Evolutionary conservation across 352 stramenopile species (phyloP), one percentile per base, ranked within the genome.

Genomic region (Thalassiosira ordinaria): DNA sequence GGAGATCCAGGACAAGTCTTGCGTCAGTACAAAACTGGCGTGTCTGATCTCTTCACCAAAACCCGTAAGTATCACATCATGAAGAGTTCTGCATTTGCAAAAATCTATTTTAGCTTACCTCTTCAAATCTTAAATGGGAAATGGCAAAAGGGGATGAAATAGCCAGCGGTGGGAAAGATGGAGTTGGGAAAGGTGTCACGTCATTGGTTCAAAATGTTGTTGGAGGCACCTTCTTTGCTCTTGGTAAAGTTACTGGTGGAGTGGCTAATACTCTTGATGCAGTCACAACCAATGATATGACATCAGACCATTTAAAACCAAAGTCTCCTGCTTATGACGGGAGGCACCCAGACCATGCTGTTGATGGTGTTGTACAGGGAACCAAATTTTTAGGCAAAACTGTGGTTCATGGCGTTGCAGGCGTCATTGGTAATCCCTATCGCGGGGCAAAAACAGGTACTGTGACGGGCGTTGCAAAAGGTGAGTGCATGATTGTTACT

Each of bases 101-200:
- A n/a, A n/a, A n/a, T n/a, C n/a, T n/a, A n/a, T n/a, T n/a, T n/a
- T n/a, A n/a, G n/a, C n/a, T n/a, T n/a, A n/a, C n/a, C n/a, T n/a
- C n/a, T n/a, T n/a, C n/a, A n/a, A n/a, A n/a, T n/a, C n/a, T n/a
- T n/a, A n/a, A n/a, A n/a, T n/a, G n/a, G n/a, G n/a, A n/a, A n/a
- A n/a, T n/a, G n/a, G n/a, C n/a, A n/a, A n/a, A n/a, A 80, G 75
- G 64, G n/a, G 55, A 82, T 62, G 78, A 89, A 72, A 47, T 89
- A 33, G 20, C 51, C 46, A 35, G 74, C 31, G 74, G 74, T 49
- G 84, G 84, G 41, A 84, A 86, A 68, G 65, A 88, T 70, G 84
- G 80, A 52, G 44, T 90, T 70, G 84, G 84, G 52, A 76, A 81
- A 39, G 84, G 84, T 33, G 37, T 90, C 24, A 57, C 65, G 41